Percentiles rank a stretch among this genome's conserved stretches.
Evolutionary conservation across 2,329 filamentous ascomycete species (phyloP).

Genomic region (Beauveria sp.): DNA sequence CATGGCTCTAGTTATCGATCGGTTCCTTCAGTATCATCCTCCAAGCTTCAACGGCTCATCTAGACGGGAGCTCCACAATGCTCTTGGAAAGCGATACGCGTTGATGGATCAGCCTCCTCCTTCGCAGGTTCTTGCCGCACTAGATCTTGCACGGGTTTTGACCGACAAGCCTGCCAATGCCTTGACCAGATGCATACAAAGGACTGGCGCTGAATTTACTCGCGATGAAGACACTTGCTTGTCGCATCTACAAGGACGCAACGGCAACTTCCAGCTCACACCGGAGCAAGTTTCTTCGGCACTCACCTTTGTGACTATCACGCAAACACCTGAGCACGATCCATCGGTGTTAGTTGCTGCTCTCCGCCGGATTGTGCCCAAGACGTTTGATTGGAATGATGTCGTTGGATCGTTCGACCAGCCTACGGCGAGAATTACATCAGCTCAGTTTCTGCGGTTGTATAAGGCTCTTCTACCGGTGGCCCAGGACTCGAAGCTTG

Average conservation of each 20-base stretch:
- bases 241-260: constrained; percentile 45
- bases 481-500: constrained; percentile 42
- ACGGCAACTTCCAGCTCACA: constrained; percentile 53
- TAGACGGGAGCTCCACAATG: constrained; percentile 61
- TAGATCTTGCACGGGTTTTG: constrained; percentile 62
- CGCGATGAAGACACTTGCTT: constrained; percentile 62
- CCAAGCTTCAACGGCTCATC: constrained; percentile 74
- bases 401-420: constrained; percentile 78
- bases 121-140: constrained; percentile 59
- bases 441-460: constrained; percentile 71
- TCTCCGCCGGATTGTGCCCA: constrained; percentile 52
- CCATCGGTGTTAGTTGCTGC: constrained; percentile 52
- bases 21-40: constrained; percentile 79
- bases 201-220: constrained; percentile 67
- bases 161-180: constrained; percentile 49
- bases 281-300: constrained; percentile 79
- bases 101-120: constrained; percentile 58
- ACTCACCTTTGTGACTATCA: constrained; percentile 59
- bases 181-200: constrained; percentile 62
- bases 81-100: constrained; percentile 61
- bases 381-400: constrained; percentile 61
- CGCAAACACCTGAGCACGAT: constrained; percentile 46
- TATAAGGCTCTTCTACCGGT: constrained; percentile 73
- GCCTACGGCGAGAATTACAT: constrained; percentile 65
- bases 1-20: constrained; percentile 73